A percentile compares a stretch with the other conserved stretches of the same genome.
Evolutionary conservation across 2,329 filamentous ascomycete genomes (phyloP).

Genomic region (Podosphaera fusca): DNA sequence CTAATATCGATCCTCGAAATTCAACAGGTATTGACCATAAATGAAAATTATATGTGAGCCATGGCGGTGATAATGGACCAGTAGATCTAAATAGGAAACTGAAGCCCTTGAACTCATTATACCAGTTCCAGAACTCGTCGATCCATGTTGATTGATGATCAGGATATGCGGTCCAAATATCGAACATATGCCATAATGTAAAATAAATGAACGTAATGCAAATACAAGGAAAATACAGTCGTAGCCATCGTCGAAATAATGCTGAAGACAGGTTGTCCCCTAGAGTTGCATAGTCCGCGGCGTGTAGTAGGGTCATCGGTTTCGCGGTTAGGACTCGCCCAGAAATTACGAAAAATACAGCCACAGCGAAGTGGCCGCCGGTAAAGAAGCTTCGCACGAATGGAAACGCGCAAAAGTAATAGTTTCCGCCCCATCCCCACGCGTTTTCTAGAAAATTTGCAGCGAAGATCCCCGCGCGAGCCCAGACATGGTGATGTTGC

Average conservation of each 20-base stretch:
- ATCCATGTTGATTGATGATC: slow-evolving; percentile 7
- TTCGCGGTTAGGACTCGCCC: slow-evolving; percentile 24
- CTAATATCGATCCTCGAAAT: slow-evolving; percentile 37
- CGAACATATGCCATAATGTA: slow-evolving; percentile 12
- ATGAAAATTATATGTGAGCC: slow-evolving; percentile 34
- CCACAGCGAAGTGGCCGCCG: slow-evolving; percentile 35
- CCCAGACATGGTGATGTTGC: slow-evolving; percentile 20
- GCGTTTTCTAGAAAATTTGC: slow-evolving; percentile 11
- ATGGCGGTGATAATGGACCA: slow-evolving; percentile 26
- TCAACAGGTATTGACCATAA: slow-evolving; percentile 36
- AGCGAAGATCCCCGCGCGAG: slow-evolving; percentile 12
- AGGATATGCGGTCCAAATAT: slow-evolving; percentile 9
- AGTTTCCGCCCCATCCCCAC: slow-evolving; percentile 13
- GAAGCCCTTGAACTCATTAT: slow-evolving; percentile 39
- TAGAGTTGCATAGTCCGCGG: slow-evolving; percentile 17
- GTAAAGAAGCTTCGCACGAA: slow-evolving; percentile 34
- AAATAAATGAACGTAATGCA: slow-evolving; percentile 20
- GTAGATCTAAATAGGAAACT: slow-evolving; percentile 36
- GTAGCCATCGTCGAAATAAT: slow-evolving; percentile 23
- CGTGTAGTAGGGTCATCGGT: slow-evolving; percentile 20
- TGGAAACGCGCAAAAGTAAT: slow-evolving; percentile 25
- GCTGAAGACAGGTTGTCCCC: slow-evolving; percentile 22
- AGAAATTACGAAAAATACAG: slow-evolving; percentile 27
- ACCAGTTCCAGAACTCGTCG: slow-evolving; percentile 13
- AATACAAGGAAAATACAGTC: slow-evolving; percentile 23